These are phyloP conservation scores for Claviceps quebecensis DNA, from an alignment of 2,329 filamentous ascomycete species.

Conservation along the genomic window DNA sequence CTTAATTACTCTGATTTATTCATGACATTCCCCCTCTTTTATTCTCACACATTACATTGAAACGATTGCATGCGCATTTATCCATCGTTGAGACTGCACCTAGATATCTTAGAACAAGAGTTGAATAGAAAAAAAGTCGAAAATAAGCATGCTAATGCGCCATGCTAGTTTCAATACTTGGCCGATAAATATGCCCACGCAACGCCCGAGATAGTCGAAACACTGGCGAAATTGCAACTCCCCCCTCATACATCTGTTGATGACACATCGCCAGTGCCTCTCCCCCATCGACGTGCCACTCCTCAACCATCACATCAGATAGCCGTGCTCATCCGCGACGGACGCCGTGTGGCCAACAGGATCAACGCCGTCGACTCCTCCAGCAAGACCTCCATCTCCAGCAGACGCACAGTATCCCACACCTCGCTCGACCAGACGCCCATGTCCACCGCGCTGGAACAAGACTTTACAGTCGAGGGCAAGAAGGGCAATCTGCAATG, in stretches of 20 bases:
- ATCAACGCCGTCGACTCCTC: conserved; percentile 33
- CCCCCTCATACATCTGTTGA: conserved; percentile 38
- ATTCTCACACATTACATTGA: not conserved
- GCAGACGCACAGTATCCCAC: conserved; percentile 31
- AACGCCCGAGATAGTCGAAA: conserved; percentile 52
- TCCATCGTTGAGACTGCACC: not conserved
- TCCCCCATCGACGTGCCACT: conserved; percentile 36
- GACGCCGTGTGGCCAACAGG: conserved; percentile 42
- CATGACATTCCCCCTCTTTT: conserved; percentile 7
- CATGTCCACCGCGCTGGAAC: conserved; percentile 57
- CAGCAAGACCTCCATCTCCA: conserved; percentile 38
- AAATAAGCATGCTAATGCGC: conserved; percentile 10
- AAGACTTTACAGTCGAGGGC: conserved; percentile 80
- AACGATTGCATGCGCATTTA: not conserved
- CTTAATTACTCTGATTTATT: conserved; percentile 15
- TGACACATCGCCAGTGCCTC: conserved; percentile 36
- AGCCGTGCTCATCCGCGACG: conserved; percentile 50
- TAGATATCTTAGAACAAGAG: not conserved
- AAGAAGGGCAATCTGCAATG: conserved; percentile 68
- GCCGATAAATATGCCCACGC: conserved; percentile 55
- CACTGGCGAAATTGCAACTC: conserved; percentile 51
- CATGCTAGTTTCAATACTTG: conserved; percentile 44
- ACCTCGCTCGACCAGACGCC: conserved; percentile 36
- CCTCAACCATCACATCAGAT: conserved; percentile 35
- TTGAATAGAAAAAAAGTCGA: not conserved